Conservation (phyloP, 805 yeast species). For the Kuraishia molischiana region DNA sequence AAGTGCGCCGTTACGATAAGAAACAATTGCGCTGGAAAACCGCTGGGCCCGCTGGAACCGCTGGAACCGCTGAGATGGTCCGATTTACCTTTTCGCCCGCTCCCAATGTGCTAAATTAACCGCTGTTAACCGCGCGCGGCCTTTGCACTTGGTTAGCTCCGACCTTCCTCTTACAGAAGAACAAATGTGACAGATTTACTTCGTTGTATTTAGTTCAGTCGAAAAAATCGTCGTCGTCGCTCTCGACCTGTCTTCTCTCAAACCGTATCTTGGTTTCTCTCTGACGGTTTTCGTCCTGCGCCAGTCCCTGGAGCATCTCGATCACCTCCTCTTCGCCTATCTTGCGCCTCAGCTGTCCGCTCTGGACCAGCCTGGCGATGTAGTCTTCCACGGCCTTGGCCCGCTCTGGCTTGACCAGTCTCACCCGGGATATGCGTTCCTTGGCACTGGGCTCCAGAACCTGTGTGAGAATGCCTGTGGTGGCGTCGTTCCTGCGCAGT, state of each 20-base stretch:
- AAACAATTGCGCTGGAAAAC: too few species aligned
- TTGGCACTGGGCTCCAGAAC: conserved; percentile 76
- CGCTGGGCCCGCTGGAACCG: too few species aligned
- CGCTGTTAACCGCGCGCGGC: too few species aligned
- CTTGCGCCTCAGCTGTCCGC: conserved; percentile 69
- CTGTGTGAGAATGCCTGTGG: conserved; percentile 41
- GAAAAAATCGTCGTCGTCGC: conserved; percentile 7
- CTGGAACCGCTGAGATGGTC: too few species aligned
- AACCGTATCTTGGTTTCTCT: conserved; percentile 58
- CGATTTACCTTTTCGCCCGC: too few species aligned
- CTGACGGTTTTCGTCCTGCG: conserved; percentile 57
- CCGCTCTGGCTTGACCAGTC: conserved; percentile 85
- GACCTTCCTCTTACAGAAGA: too few species aligned
- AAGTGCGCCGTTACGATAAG: too few species aligned
- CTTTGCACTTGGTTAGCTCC: too few species aligned
- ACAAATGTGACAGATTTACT: not conserved
- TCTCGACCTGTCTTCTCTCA: conserved; percentile 26
- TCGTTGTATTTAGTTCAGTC: conserved; percentile 2
- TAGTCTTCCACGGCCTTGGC: conserved; percentile 84
- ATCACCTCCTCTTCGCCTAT: conserved; percentile 79
- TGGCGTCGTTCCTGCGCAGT: conserved; percentile 3
- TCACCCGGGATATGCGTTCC: conserved; percentile 77
- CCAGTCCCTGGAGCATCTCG: conserved; percentile 70
- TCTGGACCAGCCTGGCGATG: conserved; percentile 56
- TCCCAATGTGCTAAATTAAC: too few species aligned